Base-by-base conservation (phyloP, 2,329 filamentous ascomycete species). In the Ceratocystis albifundus region DNA sequence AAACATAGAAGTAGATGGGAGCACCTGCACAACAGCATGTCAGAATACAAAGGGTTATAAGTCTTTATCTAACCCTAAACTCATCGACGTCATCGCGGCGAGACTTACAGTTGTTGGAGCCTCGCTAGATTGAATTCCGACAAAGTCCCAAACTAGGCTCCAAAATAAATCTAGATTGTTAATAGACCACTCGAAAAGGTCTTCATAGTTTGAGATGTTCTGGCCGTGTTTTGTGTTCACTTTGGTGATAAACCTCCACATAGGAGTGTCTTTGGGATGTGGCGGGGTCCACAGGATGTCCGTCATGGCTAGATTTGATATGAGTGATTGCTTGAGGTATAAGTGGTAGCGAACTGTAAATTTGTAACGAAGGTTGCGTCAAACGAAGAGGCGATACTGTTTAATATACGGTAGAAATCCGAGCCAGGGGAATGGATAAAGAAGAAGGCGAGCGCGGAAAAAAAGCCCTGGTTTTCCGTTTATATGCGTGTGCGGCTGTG, bases 171-270 rank as follows among this genome's bases (percentile, higher is more conserved):
- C 81, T 6, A 90, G 81, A 71, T 93, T 80, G 6, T 87, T 82
- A 69, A 94, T 82, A 70, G 90, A 96, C 93, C 93, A 97, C 73
- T 82, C 77, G 77, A 93, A 88, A 7, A 97, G 81, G n/a, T 84
- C 84, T 22, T 85, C 77, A 72, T 96, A 96, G 69, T 80, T 84
- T 20, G 79, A 74, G 61, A 94, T 78, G 25, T 78, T 73, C 66
- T 90, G 75, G 10, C 77, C 76, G 72, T 92, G 83, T 71, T 87
- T 88, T 69, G 82, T 73, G 75, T 88, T 90, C 70, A 95, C 80
- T 64, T 79, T 78, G 71, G 85, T 79, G 70, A 90, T 81, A 74
- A 94, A 95, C 63, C 79, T 79, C 77, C 82, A 85, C 80, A 93
- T 89, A 8, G 55, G 41, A 15, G 66, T 57, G 25, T 61, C 32